Base-by-base conservation (phyloP, 768 basidiomycete genomes). In the Leccinum rimulosum region DNA sequence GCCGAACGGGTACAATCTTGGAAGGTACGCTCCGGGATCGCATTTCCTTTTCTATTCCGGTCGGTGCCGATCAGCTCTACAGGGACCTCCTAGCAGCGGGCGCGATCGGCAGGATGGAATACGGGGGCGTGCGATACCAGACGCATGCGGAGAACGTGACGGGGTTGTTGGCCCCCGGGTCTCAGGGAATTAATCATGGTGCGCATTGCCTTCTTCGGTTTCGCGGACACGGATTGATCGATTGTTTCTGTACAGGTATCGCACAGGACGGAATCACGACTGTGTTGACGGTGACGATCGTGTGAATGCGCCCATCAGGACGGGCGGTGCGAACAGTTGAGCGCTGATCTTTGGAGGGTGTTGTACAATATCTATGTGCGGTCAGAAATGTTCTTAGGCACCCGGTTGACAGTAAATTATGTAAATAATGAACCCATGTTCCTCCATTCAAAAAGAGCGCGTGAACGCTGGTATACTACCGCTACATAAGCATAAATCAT, bases 251-350 rank as follows among this genome's bases (percentile, higher is more conserved):
- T 47, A 7, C 9, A 85, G 85, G 75, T 30, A 88, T 87, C 55
- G 79, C 86, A 5, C 79, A 79, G 35, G 85, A 87, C 65, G 85
- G 86, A 48, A 75, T 80, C 30, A 80, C 82, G 11, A 79, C 78
- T 1, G 64, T 87, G 25, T 71, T 88, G 55, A 86, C 82, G 1
- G 80, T 86, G 19, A 80, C 73, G 9, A 79, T 82, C 36, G 47
- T 72, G 47, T 76, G 62, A 73, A 43, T n/a, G n/a, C n/a, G 10
- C n/a, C 40, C 10, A 11, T n/a, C 40, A 19, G 38, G 17, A 40
- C 17, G 1, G 14, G 17, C 38, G 4, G 36, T n/a, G 11, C 12
- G 45, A 9, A 45, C 6, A 45, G 11, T 17, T 31, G 31, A 31
- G 3, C 31, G 31, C 10, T 48, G 6, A 22, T 14, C 9, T 25